Evolutionary conservation across 140 eudicot genomes (phyloP).

Genomic region (Stevia rebaudiana): DNA sequence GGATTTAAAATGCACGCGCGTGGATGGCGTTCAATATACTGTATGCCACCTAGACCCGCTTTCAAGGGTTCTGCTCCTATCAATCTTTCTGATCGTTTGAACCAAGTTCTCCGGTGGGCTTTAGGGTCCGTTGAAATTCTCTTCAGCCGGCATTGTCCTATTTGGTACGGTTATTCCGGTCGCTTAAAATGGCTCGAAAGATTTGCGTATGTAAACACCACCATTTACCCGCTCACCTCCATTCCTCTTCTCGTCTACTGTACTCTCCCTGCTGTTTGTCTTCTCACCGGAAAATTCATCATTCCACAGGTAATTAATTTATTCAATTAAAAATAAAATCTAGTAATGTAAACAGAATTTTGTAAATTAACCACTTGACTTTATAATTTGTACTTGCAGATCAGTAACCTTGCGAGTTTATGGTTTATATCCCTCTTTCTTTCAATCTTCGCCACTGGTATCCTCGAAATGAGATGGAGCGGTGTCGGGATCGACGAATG

Average conservation of each 20-base stretch:
- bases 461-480: constrained; percentile 92
- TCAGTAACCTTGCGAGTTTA: constrained; percentile 80
- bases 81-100: constrained; percentile 87
- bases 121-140: constrained; percentile 93
- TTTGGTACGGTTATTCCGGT: constrained; percentile 88
- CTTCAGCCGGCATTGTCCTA: constrained; percentile 89
- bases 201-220: constrained; percentile 85
- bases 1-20: constrained; percentile 98
- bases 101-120: constrained; percentile 99
- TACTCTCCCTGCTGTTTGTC: constrained; percentile 88
- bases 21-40: constrained; percentile 95
- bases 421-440: constrained; percentile 91
- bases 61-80: constrained; percentile 95
- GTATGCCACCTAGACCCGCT: constrained; percentile 84
- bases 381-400: constrained; percentile 40
- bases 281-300: constrained; percentile 84
- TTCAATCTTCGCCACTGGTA: constrained; percentile 92
- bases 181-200: constrained; percentile 92
- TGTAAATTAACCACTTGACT: constrained; percentile 10
- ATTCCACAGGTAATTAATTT: constrained; percentile 65
- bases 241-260: constrained; percentile 80
- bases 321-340: neutral
- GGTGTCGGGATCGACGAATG: constrained; percentile 92
- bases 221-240: constrained; percentile 82
- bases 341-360: neutral